Evolutionary conservation across 2,329 filamentous ascomycete genomes (phyloP), one percentile per base, ranked within the genome.

Genomic region (Alternaria gansuensis): DNA sequence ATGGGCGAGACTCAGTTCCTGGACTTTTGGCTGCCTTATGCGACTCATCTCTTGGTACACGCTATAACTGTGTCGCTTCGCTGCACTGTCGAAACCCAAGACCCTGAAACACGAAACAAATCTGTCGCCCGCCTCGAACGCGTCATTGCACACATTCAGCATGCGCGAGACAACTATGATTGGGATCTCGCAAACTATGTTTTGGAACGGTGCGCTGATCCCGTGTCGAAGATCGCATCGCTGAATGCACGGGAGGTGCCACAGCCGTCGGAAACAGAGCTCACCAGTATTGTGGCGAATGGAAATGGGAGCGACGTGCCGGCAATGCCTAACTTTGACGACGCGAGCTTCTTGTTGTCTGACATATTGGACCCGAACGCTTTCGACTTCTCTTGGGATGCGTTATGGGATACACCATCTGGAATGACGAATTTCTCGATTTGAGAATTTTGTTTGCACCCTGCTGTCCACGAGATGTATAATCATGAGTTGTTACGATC

Each of bases 171-270:
- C 29, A 80, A 83, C 50, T 81, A 83, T 64, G 80, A 83, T 49
- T 86, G 84, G 83, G 84, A 86, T 61, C 78, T 85, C 8, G 83
- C 83, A 7, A 81, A 83, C 48, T 84, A 84, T 71, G 84, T 82
- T 43, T 71, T 85, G 3, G 82, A 85, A 40, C 60, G 77, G 21
- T 79, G 76, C 50, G 68, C 72, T 4, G 75, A 76, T 57, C 68
- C 77, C 0, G 75, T 80, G 14, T 64, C 68, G 6, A 75, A 71
- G 51, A 75, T 80, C n/a, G 74, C 73, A 6, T 68, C 69, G 10
- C 51, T 75, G 7, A 72, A 71, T 39, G 61, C 63, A 9, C 59
- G 65, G n/a, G 63, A 69, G 41, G 31, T 51, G 31, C 66, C 66
- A 2, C 65, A 64, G 29, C 63, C 62, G 13, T 61, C 65, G 17